Base-by-base conservation (phyloP, 2,329 filamentous ascomycete species). In the Penicillium sp. region DNA sequence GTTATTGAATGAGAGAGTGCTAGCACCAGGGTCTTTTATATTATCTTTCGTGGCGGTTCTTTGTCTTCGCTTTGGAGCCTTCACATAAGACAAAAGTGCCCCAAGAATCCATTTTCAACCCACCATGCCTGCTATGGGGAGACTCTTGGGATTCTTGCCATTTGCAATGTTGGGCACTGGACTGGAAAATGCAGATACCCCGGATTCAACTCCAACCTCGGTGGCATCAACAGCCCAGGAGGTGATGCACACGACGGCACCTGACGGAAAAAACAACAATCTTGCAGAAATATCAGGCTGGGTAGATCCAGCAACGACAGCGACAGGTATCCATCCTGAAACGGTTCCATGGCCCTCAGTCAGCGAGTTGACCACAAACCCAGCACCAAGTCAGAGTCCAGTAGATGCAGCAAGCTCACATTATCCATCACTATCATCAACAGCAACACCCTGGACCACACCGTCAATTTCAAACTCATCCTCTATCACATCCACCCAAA, bases 41-140 rank as follows among this genome's bases (percentile, higher is more conserved):
- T 6, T 5, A 19, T 37, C 9, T 43, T 21, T 31, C 6, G 38
- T 51, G 40, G n/a, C 10, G 1, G 38, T 48, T 40, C 41, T 56
- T 51, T 52, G 48, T 52, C 31, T 45, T 38, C 31, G 23, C 31
- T 45, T 51, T 38, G 54, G 8, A 2, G 9, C 41, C 33, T 35
- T 45, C 48, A 13, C 54, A 56, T 56, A 56, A 56, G 38, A 45
- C 48, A n/a, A 35, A 50, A 27, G 47, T 45, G 31, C n/a, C 31
- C 54, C 31, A 7, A 23, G 4, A 31, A 51, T n/a, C 21, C 33
- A 45, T 23, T 15, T 25, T 50, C 37, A 49, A 42, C 27, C 27
- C 40, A 43, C 38, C 23, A 27, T 50, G 15, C 13, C 23, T 27
- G 31, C 33, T 6, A 56, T 52, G 29, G 35, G 7, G 25, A 37